Conservation (phyloP, 2,329 filamentous ascomycete species). For the Aspergillus hortae region DNA sequence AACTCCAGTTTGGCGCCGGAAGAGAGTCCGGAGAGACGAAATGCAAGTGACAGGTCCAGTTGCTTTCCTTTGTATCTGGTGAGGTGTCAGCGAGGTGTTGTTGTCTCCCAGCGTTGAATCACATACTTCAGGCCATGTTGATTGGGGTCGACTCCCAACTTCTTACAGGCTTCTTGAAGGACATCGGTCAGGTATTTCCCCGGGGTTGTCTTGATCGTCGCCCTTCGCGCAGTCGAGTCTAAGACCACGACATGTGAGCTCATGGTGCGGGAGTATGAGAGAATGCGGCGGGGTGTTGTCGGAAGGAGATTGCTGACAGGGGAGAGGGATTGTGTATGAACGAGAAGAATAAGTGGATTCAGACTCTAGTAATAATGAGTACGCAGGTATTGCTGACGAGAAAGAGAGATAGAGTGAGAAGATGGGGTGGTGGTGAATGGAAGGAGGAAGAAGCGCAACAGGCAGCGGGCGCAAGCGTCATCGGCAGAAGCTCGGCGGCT, state of each 20-base stretch:
- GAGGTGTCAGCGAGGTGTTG: not conserved
- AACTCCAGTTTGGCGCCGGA: constrained; percentile 91
- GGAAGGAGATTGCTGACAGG: not conserved
- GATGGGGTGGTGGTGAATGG: constrained; percentile 11
- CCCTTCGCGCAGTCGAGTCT: constrained; percentile 71
- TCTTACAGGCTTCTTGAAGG: constrained; percentile 79
- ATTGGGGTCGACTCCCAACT: constrained; percentile 68
- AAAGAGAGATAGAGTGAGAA: not conserved
- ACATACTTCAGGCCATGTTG: constrained; percentile 77
- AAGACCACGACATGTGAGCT: constrained; percentile 86
- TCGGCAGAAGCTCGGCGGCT: constrained; percentile 24
- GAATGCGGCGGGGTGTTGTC: not conserved
- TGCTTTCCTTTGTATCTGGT: constrained; percentile 77
- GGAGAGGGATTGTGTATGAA: too few species aligned
- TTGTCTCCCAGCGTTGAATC: not conserved
- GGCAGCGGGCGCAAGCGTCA: constrained; percentile 26
- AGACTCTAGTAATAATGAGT: too few species aligned
- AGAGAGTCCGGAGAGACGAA: constrained; percentile 75
- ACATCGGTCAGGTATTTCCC: constrained; percentile 80
- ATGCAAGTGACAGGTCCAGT: constrained; percentile 79
- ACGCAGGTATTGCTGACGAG: not conserved
- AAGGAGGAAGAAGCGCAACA: constrained; percentile 13
- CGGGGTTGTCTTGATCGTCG: constrained; percentile 78
- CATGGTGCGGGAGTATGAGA: constrained; percentile 51
- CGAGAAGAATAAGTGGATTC: too few species aligned